Conservation (phyloP, 1,284 basidiomycete species). For the Hypsizygus ulmarius region DNA sequence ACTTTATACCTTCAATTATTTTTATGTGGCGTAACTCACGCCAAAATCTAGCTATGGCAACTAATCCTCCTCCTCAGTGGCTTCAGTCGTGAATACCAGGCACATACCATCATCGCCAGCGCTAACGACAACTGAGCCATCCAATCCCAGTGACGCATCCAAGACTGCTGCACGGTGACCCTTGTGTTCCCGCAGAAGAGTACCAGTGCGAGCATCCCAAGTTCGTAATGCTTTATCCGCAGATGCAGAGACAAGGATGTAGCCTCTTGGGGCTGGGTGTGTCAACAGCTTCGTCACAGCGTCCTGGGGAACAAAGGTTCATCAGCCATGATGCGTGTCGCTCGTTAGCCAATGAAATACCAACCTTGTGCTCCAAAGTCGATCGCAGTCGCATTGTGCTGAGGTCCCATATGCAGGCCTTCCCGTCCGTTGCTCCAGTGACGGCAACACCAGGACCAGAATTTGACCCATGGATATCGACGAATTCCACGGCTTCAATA, state of each 20-base stretch:
- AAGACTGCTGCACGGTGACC: conserved; percentile 86
- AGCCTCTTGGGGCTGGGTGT: conserved; percentile 69
- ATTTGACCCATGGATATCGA: conserved; percentile 67
- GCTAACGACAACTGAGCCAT: conserved; percentile 70
- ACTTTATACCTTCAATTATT: too few species aligned
- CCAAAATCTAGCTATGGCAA: too few species aligned
- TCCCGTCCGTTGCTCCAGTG: conserved; percentile 92
- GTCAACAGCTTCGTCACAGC: conserved; percentile 80
- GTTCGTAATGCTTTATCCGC: conserved; percentile 86
- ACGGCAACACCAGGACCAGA: conserved; percentile 70
- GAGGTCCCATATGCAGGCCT: conserved; percentile 93
- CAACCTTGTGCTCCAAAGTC: conserved; percentile 77
- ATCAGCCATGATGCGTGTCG: conserved; percentile 8
- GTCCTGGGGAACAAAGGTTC: conserved; percentile 52
- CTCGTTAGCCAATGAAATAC: conserved; percentile 25
- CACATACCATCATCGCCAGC: conserved; percentile 86
- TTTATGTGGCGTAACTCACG: too few species aligned
- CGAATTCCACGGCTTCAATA: conserved; percentile 86
- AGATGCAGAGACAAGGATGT: conserved; percentile 80
- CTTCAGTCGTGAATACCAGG: conserved; percentile 73
- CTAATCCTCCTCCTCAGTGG: conserved; percentile 29
- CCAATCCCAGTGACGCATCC: conserved; percentile 68
- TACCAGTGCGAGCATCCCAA: conserved; percentile 90
- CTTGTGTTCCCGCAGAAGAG: conserved; percentile 74
- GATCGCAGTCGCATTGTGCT: conserved; percentile 78